Percentiles rank a stretch among this genome's conserved stretches.
Evolutionary conservation across 176 grass and related monocot species (phyloP).

Genomic region (Zoysia japonica): DNA sequence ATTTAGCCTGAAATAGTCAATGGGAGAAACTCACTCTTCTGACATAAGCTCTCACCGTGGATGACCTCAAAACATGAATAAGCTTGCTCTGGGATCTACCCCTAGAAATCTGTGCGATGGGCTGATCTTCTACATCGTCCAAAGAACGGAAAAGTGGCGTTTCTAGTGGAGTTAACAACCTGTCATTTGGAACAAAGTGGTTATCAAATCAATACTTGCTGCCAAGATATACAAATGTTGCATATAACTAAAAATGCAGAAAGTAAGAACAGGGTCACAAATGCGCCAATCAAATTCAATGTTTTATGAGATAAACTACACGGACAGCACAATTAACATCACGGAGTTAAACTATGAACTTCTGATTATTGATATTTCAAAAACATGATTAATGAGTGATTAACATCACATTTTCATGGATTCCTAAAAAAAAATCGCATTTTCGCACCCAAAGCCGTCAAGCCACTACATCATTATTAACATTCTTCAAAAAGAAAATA

Average conservation of each 20-base stretch:
- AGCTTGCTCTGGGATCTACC: conserved; percentile 69
- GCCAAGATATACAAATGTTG: conserved; percentile 9
- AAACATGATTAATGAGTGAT: conserved; percentile 1
- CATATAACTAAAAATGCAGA: background rate
- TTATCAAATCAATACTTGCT: conserved; percentile 13
- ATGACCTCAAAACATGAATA: conserved; percentile 65
- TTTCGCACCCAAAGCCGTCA: conserved; percentile 16
- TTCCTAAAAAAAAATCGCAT: background rate
- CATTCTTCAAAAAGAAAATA: conserved; percentile 25
- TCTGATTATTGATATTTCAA: conserved; percentile 8
- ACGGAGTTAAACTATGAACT: background rate
- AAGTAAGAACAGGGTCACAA: conserved; percentile 2
- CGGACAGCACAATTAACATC: background rate
- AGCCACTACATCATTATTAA: conserved; percentile 17
- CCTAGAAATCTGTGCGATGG: conserved; percentile 51
- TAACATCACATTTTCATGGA: background rate
- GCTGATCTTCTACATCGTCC: conserved; percentile 66
- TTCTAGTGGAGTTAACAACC: conserved; percentile 91
- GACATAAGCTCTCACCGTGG: conserved; percentile 49
- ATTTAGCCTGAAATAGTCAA: conserved; percentile 5
- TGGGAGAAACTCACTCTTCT: conserved; percentile 23
- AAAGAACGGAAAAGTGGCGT: conserved; percentile 92
- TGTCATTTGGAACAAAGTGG: conserved; percentile 38
- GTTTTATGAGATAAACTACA: background rate
- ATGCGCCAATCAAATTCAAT: conserved; percentile 14